Percentiles rank a stretch among this genome's conserved stretches.
Evolutionary conservation across 2,329 filamentous ascomycete genomes (phyloP).

Genomic region (Phyllosticta ampelicida): DNA sequence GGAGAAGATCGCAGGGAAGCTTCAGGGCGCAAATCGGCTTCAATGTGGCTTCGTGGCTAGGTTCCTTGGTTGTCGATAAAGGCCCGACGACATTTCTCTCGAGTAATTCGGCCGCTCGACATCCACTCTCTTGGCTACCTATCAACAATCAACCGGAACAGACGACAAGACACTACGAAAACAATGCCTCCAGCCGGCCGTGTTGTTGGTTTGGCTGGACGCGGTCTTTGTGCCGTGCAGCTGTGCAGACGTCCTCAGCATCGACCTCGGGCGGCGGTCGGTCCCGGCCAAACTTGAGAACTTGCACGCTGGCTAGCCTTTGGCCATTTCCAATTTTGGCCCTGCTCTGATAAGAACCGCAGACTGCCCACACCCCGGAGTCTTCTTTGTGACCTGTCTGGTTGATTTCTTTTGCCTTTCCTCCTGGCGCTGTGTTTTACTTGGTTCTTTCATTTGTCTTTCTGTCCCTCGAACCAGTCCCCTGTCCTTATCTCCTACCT

Average conservation of each 20-base stretch:
- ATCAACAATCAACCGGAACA: neutral
- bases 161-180: neutral
- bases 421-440: neutral
- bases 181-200: neutral
- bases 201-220: neutral
- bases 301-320: neutral
- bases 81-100: conserved; percentile 5
- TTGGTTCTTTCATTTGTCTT: neutral
- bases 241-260: neutral
- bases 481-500: conserved; percentile 19
- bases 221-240: neutral
- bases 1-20: neutral
- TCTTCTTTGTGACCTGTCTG: neutral
- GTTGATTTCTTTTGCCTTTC: neutral
- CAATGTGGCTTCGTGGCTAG: neutral
- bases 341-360: conserved; percentile 8
- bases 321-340: conserved; percentile 8
- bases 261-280: conserved; percentile 6
- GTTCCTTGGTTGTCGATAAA: conserved; percentile 1
- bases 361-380: conserved; percentile 1
- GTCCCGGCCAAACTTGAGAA: neutral
- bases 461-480: conserved; percentile 7
- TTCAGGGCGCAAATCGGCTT: neutral
- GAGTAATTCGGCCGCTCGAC: conserved; percentile 7
- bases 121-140: neutral